A percentile compares a stretch with the other conserved stretches of the same genome.
phyloP scores from a whole-genome alignment of 2,329 filamentous ascomycete species.

The Nothophoma quercina region DNA sequence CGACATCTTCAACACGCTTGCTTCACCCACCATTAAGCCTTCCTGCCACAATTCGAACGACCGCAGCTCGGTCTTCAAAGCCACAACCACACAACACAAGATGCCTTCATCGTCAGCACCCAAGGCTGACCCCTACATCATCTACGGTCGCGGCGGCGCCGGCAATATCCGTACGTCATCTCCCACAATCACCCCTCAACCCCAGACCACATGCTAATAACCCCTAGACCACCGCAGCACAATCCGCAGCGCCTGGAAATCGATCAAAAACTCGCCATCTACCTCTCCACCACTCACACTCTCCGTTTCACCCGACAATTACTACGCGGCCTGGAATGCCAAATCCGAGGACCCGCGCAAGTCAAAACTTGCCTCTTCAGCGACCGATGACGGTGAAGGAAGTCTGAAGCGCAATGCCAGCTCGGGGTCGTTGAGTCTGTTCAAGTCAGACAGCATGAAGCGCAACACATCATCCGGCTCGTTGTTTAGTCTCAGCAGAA shows the following conservation, averaged over 20 bases:
- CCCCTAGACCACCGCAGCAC: constrained; percentile 15
- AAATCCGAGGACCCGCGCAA: constrained; percentile 16
- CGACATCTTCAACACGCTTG: not conserved
- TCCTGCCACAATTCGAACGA: too few species aligned
- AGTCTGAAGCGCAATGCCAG: constrained; percentile 5
- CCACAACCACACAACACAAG: not conserved
- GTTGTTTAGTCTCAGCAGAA: constrained; percentile 9
- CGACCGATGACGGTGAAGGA: not conserved
- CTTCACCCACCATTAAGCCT: not conserved
- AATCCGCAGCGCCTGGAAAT: constrained; percentile 18
- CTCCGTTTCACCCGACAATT: constrained; percentile 10
- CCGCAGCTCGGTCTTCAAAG: not conserved
- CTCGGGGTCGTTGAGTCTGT: not conserved
- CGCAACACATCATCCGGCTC: not conserved
- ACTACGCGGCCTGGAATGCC: constrained; percentile 18
- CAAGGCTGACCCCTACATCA: constrained; percentile 19
- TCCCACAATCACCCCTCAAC: not conserved
- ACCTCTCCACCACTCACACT: constrained; percentile 9
- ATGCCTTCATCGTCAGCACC: constrained; percentile 15
- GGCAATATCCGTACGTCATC: constrained; percentile 16
- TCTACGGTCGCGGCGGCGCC: constrained; percentile 19
- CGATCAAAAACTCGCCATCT: constrained; percentile 14
- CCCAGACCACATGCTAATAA: not conserved
- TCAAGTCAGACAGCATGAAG: constrained; percentile 6
- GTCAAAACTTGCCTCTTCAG: not conserved